Percentiles rank a stretch among this genome's conserved stretches.
phyloP scores from a whole-genome alignment of 2,329 filamentous ascomycete genomes.

The Aureobasidium sp. region DNA sequence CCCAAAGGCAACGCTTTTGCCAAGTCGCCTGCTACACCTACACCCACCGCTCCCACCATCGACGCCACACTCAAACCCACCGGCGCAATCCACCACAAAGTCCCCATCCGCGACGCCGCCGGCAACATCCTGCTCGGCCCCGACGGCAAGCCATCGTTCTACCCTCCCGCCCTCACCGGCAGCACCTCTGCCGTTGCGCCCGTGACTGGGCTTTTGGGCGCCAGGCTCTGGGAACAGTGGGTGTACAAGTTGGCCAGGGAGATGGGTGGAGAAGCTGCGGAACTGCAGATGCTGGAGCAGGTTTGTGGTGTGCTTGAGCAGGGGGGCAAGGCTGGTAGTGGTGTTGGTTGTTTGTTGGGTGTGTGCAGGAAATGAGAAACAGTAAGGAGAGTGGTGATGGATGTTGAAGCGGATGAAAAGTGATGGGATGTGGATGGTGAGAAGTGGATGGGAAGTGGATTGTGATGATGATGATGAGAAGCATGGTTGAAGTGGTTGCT shows the following conservation, averaged over 20 bases:
- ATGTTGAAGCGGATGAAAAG: neutral
- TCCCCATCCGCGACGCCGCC: slow-evolving; percentile 5
- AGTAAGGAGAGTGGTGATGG: neutral
- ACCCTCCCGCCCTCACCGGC: slow-evolving; percentile 29
- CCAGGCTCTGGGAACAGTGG: slow-evolving; percentile 96
- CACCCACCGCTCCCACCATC: neutral
- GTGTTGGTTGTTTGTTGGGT: slow-evolving; percentile 55
- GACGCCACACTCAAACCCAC: neutral
- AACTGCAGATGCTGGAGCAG: slow-evolving; percentile 47
- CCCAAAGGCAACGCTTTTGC: neutral
- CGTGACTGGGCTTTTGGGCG: slow-evolving; percentile 73
- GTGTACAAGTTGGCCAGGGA: slow-evolving; percentile 81
- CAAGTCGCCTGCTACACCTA: neutral
- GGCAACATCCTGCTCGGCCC: slow-evolving; percentile 31
- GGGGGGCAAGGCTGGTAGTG: slow-evolving; percentile 50
- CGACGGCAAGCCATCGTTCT: slow-evolving; percentile 24
- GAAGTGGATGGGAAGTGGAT: neutral
- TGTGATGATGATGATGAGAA: neutral
- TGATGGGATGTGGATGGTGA: neutral
- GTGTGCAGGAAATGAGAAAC: slow-evolving; percentile 27
- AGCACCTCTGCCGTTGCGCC: slow-evolving; percentile 31
- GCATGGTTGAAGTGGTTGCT: neutral
- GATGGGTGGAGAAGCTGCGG: slow-evolving; percentile 56
- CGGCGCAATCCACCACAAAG: slow-evolving; percentile 7
- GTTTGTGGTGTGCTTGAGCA: slow-evolving; percentile 54